phyloP scores from a whole-genome alignment of 116 monocot genomes.

The Papilionanthe hybrid region DNA sequence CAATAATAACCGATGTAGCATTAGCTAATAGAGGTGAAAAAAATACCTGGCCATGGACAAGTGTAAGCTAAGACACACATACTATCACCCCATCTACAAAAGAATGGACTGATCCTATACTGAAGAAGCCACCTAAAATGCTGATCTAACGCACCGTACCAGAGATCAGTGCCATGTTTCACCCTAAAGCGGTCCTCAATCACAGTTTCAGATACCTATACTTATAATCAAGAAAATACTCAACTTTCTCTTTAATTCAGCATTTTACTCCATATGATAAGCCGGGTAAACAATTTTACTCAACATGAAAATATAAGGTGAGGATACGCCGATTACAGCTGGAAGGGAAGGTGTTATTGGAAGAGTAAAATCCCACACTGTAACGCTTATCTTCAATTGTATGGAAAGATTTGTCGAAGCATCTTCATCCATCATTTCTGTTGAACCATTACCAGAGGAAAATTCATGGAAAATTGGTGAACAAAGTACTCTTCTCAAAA shows the following conservation, averaged over 20 bases:
- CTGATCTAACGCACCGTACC: conserved; percentile 74
- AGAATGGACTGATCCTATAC: conserved; percentile 92
- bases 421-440: conserved; percentile 97
- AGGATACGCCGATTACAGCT: conserved; percentile 99
- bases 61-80: conserved; percentile 96
- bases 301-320: neutral
- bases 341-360: conserved; percentile 94
- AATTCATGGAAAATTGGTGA: conserved; percentile 59
- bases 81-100: conserved; percentile 97
- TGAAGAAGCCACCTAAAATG: conserved; percentile 98
- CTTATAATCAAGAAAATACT: neutral
- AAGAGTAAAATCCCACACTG: conserved; percentile 95
- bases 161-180: conserved; percentile 78
- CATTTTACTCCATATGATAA: neutral
- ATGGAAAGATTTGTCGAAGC: conserved; percentile 48
- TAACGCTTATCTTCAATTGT: conserved; percentile 65
- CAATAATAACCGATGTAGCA: neutral
- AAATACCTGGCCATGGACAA: conserved; percentile 95
- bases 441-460: conserved; percentile 38
- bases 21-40: neutral
- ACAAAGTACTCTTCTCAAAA: conserved; percentile 62
- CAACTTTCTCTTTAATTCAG: neutral
- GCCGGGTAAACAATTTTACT: neutral
- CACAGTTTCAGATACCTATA: conserved; percentile 96
- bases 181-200: conserved; percentile 95